Base-by-base conservation (phyloP, 345 rosid genomes). In the Pistacia atlantica region DNA sequence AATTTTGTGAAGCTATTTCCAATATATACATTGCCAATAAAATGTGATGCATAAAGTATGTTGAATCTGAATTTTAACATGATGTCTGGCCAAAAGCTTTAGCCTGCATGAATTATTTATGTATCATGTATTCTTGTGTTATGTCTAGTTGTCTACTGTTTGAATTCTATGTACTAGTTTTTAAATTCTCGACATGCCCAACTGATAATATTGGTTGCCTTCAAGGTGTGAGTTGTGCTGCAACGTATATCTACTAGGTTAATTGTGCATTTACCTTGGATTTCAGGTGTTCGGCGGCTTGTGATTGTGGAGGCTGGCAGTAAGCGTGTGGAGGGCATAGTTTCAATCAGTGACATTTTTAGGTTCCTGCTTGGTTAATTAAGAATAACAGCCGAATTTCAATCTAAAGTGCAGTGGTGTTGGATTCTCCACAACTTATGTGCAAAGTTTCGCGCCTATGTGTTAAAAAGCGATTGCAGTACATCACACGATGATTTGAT, bases 301-400 rank as follows among this genome's bases (percentile, higher is more conserved):
- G 79, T 92, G 42, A 84, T 92, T 16, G 93, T 92, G 64, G 97
- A 92, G 80, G 92, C 95, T 14, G 97, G 95, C 42, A 92, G 93
- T 78, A 92, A 89, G 77, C 93, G 91, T 14, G 95, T 92, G 35
- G 90, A 90, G 90, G 97, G 95, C 80, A 83, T 90, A 20, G 72
- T 92, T 57, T 81, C 97, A 0, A 77, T 92, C 67, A 77, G 89
- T 22, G 97, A 92, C 49, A 77, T 92, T 55, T 87, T 92, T 81
- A 84, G 76, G 72, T 90, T 88, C 81, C 84, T 92, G 75, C 89
- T 90, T 28, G 89, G 90, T 77, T 90, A 82, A 80, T 63, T 79
- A 16, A 55, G 65, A 48, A 63, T 51, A 46, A 71, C 18, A 62
- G 38, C 62, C 42, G 65, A 68, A 71, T 58, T 46, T 73, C 60